Conservation (phyloP, 176 grass and related monocot genomes). For the Puya raimondii region DNA sequence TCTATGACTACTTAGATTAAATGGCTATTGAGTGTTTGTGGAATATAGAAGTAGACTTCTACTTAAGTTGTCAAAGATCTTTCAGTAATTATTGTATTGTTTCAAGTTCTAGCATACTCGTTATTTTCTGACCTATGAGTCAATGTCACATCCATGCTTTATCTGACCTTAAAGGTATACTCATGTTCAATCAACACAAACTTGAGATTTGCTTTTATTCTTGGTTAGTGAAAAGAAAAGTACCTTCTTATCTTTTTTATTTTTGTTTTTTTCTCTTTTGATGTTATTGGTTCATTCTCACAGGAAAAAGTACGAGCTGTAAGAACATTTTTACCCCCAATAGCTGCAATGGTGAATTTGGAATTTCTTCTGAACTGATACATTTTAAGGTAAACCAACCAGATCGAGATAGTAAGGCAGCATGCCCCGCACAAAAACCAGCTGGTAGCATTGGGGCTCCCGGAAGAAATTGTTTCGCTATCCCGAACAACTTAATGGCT, state of each 20-base stretch:
- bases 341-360: background rate
- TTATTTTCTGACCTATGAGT: background rate
- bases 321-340: background rate
- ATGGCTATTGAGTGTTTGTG: too few relatives aligned
- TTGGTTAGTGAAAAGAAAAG: background rate
- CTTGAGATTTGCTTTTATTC: background rate
- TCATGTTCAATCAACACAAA: background rate
- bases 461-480: conserved; percentile 2
- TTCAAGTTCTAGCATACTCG: too few relatives aligned
- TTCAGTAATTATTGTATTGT: background rate
- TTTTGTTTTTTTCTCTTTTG: background rate
- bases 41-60: too few relatives aligned
- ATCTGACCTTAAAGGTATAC: background rate
- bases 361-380: background rate
- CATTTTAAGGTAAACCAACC: conserved; percentile 6
- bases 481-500: conserved; percentile 9
- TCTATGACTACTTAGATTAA: too few relatives aligned
- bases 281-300: background rate
- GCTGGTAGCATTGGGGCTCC: conserved; percentile 12
- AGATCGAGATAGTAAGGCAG: conserved; percentile 16
- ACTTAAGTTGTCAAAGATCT: too few relatives aligned
- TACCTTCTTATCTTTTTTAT: background rate
- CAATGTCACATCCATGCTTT: background rate
- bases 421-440: conserved; percentile 23
- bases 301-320: background rate